A percentile compares a stretch with the other conserved stretches of the same genome.
These are phyloP conservation scores for Globisporangium nunn DNA, from an alignment of 352 stramenopile genomes.

Conservation along the genomic window DNA sequence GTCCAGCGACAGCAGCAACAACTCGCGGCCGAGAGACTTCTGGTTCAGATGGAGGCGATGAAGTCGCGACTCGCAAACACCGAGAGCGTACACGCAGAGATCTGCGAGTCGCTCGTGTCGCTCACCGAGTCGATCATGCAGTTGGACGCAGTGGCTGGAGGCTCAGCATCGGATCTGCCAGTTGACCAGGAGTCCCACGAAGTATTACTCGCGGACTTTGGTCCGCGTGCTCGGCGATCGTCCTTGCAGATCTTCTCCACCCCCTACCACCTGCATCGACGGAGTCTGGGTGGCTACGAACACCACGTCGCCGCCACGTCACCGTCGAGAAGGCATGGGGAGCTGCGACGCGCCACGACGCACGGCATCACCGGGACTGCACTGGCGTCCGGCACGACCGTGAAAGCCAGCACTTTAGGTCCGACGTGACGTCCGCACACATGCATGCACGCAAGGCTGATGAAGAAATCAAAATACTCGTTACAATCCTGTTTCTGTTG, in stretches of 20 bases:
- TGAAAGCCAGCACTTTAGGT: no score
- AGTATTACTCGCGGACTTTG: not conserved
- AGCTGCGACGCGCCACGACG: conserved; percentile 2
- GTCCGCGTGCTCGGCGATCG: not conserved
- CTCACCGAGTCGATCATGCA: conserved; percentile 2
- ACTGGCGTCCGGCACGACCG: not conserved
- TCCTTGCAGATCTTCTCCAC: not conserved
- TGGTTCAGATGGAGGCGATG: conserved; percentile 2
- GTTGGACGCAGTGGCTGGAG: not conserved
- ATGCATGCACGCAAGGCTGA: no score
- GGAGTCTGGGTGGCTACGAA: conserved; percentile 1
- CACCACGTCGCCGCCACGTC: not conserved
- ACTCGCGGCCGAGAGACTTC: not conserved
- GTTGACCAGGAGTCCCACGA: no score
- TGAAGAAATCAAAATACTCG: conserved; percentile 11
- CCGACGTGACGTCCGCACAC: not conserved
- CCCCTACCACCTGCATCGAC: not conserved
- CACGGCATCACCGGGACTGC: not conserved
- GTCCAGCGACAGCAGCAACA: not conserved
- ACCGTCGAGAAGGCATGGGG: not conserved
- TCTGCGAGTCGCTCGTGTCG: not conserved
- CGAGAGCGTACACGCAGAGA: not conserved
- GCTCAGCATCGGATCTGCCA: not conserved
- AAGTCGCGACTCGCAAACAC: not conserved
- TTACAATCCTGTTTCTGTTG: conserved; percentile 10